Evolutionary conservation across 495 filamentous ascomycete genomes (phyloP), one percentile per base, ranked within the genome.

Genomic region (Neurospora sp.): DNA sequence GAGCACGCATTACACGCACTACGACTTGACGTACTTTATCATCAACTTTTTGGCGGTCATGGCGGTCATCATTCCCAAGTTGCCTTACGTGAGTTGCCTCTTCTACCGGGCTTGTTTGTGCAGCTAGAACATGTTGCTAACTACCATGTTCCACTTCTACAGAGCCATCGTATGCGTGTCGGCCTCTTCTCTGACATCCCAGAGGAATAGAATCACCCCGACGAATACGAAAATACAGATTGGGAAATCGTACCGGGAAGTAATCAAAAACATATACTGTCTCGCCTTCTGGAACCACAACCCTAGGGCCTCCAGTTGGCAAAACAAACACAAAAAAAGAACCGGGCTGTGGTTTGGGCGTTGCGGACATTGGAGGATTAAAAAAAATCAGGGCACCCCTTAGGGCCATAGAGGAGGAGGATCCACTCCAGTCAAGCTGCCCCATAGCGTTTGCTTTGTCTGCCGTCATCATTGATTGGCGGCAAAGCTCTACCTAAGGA

Each of bases 1-100:
- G 73, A 97, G 94, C 86, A 99, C 96, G 69, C 96, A 99, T 83
- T 99, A 98, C 82, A 98, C 96, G 73, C 95, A 97, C 82, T 99
- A 98, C 85, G 95, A 97, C 83, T 79, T 97, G 78, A 91, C 92
- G 22, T 97, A 97, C 82, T 99, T 99, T 80, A 94, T 91, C 76
- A 95, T 99, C 84, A 99, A 99, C 84, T 93, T 94, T 77, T 84
- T 97, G 75, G 96, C 96, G 68, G 93, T 94, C 35, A 82, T 98
- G 75, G 93, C 85, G 6, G 96, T 98, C 70, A 91, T 99, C 68
- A 94, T 99, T 79, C 96, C 96, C 39, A 99, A 99, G 83, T 82
- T 99, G 75, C 96, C 96, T 73, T 93, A 90, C 78, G 96, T 98
- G 87, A 82, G 94, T 88, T 38, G 53, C 9, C 39, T 44, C 20